Percentiles rank a stretch among this genome's conserved stretches.
These are phyloP conservation scores for Fusarium sp. DNA, from an alignment of 2,329 filamentous ascomycete genomes.

Conservation along the genomic window DNA sequence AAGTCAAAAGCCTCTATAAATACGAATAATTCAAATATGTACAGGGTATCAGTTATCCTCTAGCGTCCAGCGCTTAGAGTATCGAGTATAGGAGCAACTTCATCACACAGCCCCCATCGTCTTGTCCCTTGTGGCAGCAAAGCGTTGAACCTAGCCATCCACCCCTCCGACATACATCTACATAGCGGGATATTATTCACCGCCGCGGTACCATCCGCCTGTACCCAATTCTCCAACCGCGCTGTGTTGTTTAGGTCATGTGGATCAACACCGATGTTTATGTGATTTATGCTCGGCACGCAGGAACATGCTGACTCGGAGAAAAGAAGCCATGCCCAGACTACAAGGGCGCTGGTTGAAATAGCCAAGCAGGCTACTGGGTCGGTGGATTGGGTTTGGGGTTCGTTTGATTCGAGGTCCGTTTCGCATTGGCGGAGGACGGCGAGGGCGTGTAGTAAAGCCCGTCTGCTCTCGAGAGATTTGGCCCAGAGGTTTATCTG, in stretches of 20 bases:
- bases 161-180: slow-evolving; percentile 45
- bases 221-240: slow-evolving; percentile 49
- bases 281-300: slow-evolving; percentile 42
- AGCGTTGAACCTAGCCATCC: slow-evolving; percentile 46
- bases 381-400: slow-evolving; percentile 44
- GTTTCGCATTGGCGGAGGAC: slow-evolving; percentile 49
- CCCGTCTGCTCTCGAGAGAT: slow-evolving; percentile 49
- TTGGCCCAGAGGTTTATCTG: slow-evolving; percentile 49
- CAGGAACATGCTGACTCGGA: slow-evolving; percentile 48
- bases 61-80: slow-evolving; percentile 15
- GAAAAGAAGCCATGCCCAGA: slow-evolving; percentile 54
- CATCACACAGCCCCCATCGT: slow-evolving; percentile 40
- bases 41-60: slow-evolving; percentile 32
- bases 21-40: not conserved
- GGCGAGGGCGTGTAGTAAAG: slow-evolving; percentile 52
- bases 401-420: slow-evolving; percentile 32
- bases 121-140: slow-evolving; percentile 36
- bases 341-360: slow-evolving; percentile 49
- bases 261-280: slow-evolving; percentile 40
- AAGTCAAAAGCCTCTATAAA: not conserved
- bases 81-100: slow-evolving; percentile 42
- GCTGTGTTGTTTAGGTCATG: slow-evolving; percentile 44
- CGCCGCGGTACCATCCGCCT: slow-evolving; percentile 39
- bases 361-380: slow-evolving; percentile 53
- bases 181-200: slow-evolving; percentile 52